Conservation (phyloP, 2,329 filamentous ascomycete species). For the Aspergillus ibericus region DNA sequence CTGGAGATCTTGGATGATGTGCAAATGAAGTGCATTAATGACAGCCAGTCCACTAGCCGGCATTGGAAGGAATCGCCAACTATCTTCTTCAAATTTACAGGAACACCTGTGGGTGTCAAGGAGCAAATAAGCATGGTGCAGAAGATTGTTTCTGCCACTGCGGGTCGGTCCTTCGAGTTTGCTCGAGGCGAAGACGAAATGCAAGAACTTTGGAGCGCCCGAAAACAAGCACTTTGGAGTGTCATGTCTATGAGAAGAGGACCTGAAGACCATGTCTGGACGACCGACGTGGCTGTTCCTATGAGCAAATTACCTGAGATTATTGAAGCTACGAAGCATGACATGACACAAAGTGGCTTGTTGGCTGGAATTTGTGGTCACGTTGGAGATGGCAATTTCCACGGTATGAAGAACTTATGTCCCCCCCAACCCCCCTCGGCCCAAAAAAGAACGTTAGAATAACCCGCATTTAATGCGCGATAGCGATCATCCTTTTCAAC, state of each 20-base stretch:
- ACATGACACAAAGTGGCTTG: conserved; percentile 63
- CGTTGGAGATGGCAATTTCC: conserved; percentile 74
- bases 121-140: conserved; percentile 63
- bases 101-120: conserved; percentile 63
- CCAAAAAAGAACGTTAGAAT: neutral
- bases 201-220: conserved; percentile 70
- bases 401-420: conserved; percentile 50
- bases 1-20: conserved; percentile 90
- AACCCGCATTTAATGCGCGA: neutral
- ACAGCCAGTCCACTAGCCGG: conserved; percentile 45
- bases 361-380: conserved; percentile 69
- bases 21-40: conserved; percentile 74
- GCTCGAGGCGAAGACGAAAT: conserved; percentile 65
- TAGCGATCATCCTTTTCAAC: conserved; percentile 63
- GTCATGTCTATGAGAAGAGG: conserved; percentile 65
- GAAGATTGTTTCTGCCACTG: conserved; percentile 56
- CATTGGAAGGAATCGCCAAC: conserved; percentile 70
- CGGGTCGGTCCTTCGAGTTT: conserved; percentile 65
- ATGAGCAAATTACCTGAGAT: conserved; percentile 70
- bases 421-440: neutral
- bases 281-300: conserved; percentile 78
- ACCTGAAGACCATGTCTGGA: conserved; percentile 67
- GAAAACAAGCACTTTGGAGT: conserved; percentile 74
- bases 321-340: conserved; percentile 68
- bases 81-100: conserved; percentile 74